Conservation (phyloP, 2,329 filamentous ascomycete genomes). For the Aspergillus costaricaensis region DNA sequence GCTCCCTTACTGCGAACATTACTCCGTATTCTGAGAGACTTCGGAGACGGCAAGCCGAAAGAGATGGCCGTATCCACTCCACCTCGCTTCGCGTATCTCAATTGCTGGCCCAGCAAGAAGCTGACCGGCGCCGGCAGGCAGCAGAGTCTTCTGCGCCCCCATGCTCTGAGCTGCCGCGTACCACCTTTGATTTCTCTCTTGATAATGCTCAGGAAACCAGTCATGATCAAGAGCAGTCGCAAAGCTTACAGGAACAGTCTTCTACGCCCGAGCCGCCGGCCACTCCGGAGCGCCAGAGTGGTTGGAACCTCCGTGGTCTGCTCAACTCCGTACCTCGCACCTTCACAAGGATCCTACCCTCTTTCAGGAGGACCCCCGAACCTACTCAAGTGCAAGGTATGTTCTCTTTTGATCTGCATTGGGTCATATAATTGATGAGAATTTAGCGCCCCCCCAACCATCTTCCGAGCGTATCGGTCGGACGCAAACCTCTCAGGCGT, state of each 20-base stretch:
- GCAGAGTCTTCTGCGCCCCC: conserved; percentile 10
- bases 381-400: conserved; percentile 19
- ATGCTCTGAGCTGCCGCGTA: conserved; percentile 13
- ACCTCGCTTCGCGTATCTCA: conserved; percentile 38
- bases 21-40: conserved; percentile 33
- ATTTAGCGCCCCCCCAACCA: conserved; percentile 14
- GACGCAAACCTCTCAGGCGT: conserved; percentile 6
- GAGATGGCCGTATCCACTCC: conserved; percentile 34
- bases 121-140: conserved; percentile 25
- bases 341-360: conserved; percentile 29
- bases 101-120: conserved; percentile 33
- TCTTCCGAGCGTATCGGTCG: conserved; percentile 23
- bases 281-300: conserved; percentile 27
- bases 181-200: conserved; percentile 12
- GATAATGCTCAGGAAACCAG: conserved; percentile 1
- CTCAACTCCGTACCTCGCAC: conserved; percentile 35
- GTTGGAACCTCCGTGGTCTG: conserved; percentile 34
- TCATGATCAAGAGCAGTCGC: not conserved
- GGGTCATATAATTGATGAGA: conserved; percentile 10
- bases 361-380: conserved; percentile 21
- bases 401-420: not conserved
- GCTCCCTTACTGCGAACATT: conserved; percentile 19
- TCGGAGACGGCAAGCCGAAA: conserved; percentile 32
- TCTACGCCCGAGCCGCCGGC: conserved; percentile 15
- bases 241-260: conserved; percentile 7